Conservation (phyloP, 1,284 basidiomycete genomes). For the Ceratobasidium sp. region DNA sequence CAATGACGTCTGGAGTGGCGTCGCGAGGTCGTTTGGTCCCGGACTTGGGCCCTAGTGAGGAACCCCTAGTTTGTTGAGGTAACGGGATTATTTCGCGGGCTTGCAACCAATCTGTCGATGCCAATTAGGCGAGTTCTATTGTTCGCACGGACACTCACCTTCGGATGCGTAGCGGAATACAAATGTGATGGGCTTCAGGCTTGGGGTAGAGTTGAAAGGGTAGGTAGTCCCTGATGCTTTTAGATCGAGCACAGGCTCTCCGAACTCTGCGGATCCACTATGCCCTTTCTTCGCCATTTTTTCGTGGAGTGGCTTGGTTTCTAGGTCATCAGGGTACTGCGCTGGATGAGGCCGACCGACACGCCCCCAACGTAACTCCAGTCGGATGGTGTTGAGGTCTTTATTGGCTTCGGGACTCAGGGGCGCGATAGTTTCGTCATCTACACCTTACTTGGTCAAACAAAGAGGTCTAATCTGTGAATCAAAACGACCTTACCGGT, state of each 20-base stretch:
- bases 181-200: not conserved
- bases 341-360: not conserved
- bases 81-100: no score
- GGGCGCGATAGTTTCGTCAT: no score
- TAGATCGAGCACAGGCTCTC: not conserved
- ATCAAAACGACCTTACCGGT: not conserved
- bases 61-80: no score
- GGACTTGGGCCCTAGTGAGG: no score
- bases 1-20: not conserved
- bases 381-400: slow-evolving; percentile 1
- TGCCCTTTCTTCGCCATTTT: slow-evolving; percentile 20
- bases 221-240: not conserved
- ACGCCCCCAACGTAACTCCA: not conserved
- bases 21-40: not conserved
- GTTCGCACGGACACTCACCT: not conserved
- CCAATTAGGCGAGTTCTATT: not conserved
- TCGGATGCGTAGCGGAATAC: slow-evolving; percentile 21
- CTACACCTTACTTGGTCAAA: not conserved
- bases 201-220: not conserved
- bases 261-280: slow-evolving; percentile 1
- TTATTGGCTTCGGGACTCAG: not conserved
- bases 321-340: no score
- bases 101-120: slow-evolving; percentile 1
- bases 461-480: not conserved
- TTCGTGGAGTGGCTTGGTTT: slow-evolving; percentile 3